Conservation (phyloP, 2,329 filamentous ascomycete genomes). For the Tolypocladium capitatum region DNA sequence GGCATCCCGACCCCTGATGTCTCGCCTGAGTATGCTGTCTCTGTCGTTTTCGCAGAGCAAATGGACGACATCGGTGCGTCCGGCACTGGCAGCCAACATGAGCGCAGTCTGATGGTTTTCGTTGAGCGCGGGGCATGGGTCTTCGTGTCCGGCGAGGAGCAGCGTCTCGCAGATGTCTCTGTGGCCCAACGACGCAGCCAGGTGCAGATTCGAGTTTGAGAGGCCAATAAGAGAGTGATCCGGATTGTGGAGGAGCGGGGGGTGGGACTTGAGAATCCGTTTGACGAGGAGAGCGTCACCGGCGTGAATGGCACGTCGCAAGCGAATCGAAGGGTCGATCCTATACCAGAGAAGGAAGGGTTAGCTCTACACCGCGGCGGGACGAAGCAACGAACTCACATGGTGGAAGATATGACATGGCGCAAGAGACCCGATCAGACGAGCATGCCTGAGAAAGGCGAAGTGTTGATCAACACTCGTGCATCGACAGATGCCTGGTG, state of each 20-base stretch:
- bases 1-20: conserved; percentile 57
- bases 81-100: conserved; percentile 59
- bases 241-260: conserved; percentile 61
- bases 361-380: neutral
- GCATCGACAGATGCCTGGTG: neutral
- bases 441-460: neutral
- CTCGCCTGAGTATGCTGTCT: conserved; percentile 47
- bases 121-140: conserved; percentile 61
- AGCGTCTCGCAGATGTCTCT: conserved; percentile 56
- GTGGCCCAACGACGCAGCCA: conserved; percentile 63
- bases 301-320: conserved; percentile 69
- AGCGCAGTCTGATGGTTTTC: conserved; percentile 69
- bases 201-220: conserved; percentile 73
- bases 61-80: conserved; percentile 62
- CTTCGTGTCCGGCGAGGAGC: conserved; percentile 62
- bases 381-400: neutral
- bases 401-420: neutral
- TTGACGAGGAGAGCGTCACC: conserved; percentile 59
- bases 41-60: conserved; percentile 54
- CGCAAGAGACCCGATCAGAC: neutral
- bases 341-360: conserved; percentile 26
- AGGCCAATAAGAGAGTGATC: conserved; percentile 54
- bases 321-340: conserved; percentile 65
- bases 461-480: neutral
- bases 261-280: conserved; percentile 65